Evolutionary conservation across 805 yeast species (phyloP).

Genomic region (Cyberlindnera mycetangii): DNA sequence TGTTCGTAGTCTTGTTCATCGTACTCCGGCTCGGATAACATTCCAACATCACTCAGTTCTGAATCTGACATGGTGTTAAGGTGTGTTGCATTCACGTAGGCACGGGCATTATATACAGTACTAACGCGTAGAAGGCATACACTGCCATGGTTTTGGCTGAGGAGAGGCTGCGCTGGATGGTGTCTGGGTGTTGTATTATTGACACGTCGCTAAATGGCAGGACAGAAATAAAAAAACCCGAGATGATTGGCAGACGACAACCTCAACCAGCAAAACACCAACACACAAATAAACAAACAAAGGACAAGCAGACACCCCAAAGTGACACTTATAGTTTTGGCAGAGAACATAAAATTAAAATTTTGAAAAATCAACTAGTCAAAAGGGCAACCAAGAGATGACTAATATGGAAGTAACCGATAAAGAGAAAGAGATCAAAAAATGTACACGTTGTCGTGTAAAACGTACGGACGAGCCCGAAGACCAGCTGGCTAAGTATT

Average conservation of each 20-base stretch:
- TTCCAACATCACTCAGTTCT: conserved; percentile 13
- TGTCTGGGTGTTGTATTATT: neutral
- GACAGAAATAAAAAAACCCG: neutral
- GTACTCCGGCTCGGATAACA: conserved; percentile 11
- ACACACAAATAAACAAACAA: neutral
- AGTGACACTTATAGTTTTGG: conserved; percentile 5
- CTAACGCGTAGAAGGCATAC: neutral
- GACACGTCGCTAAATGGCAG: neutral
- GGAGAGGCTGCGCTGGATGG: too few species aligned
- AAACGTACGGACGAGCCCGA: conserved; percentile 34
- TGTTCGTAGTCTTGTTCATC: conserved; percentile 14
- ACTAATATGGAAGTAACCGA: neutral
- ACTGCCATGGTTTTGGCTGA: too few species aligned
- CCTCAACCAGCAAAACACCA: neutral
- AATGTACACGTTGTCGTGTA: conserved; percentile 44
- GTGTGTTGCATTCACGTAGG: too few species aligned
- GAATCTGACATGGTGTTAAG: conserved; percentile 17
- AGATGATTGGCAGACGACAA: conserved; percentile 2
- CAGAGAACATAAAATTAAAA: neutral
- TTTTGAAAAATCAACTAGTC: neutral
- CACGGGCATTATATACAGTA: too few species aligned
- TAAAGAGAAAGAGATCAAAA: conserved; percentile 25
- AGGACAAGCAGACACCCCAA: neutral
- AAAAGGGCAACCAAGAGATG: neutral
- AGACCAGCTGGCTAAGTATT: conserved; percentile 35